Evolutionary conservation across 495 filamentous ascomycete species (phyloP), one percentile per base, ranked within the genome.

Genomic region (Aspergillus asperescens): DNA sequence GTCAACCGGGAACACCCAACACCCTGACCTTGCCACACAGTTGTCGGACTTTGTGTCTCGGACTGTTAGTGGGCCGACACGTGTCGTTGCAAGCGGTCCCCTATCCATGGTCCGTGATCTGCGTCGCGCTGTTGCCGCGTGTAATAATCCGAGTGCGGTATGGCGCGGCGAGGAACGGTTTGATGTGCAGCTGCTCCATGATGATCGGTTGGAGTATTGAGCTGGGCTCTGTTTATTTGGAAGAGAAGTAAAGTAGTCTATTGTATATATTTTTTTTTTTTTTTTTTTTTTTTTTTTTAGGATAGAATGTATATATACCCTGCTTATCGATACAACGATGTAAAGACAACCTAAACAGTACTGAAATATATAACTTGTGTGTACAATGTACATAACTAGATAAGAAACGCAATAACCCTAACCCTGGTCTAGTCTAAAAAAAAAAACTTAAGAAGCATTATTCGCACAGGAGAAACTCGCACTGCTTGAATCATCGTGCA

Each of bases 1-100:
- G 23, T 3, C 31, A 7, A 16, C 34, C 32, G 18, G 39, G 12
- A 37, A 34, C 27, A 24, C 18, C 4, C 8, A 20, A 16, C 16
- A 74, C 58, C 72, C 74, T 2, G 48, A 62, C 27, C 34, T 71
- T 7, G 46, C 31, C 1, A 34, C 32, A 0, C 39, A 68, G n/a
- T 48, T 74, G 6, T 45, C 35, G 7, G 57, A 55, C 8, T 75
- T 77, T 48, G 39, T 72, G 9, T 32, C 48, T 0, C 57, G 58
- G 25, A 65, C 65, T 0, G 50, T 61, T 0, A 29, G 37, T 2
- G 81, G 81, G 0, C 69, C 75, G 6, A 81, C 79, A 1, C 62
- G 71, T 9, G 80, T 87, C 0, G 68, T 85, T 57, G 82, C 73
- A 0, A 85, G 81, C 56, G 83, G 83, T 15, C 83, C 85, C 16